A percentile compares a stretch with the other conserved stretches of the same genome.
Conservation (phyloP, 345 rosid genomes). For the Kandelia obovata region DNA sequence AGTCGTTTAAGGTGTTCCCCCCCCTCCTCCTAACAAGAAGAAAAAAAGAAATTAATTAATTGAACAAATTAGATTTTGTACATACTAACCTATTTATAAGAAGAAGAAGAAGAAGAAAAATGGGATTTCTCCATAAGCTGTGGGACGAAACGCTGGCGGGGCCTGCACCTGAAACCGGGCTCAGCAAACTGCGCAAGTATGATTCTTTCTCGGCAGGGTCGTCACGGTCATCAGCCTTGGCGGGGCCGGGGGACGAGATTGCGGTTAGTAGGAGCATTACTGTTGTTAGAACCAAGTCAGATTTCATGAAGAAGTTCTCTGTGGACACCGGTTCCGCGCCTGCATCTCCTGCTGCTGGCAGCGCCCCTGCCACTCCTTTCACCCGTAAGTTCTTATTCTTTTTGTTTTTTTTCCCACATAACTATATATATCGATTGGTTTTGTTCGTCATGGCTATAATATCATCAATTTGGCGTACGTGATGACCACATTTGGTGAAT, state of each 20-base stretch:
- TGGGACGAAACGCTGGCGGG: slow-evolving; percentile 98
- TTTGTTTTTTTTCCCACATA: too few species aligned
- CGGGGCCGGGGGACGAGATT: neutral
- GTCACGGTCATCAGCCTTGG: slow-evolving; percentile 12
- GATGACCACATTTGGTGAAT: too few species aligned
- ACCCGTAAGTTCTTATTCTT: slow-evolving; percentile 9
- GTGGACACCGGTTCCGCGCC: slow-evolving; percentile 37
- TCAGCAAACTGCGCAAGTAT: slow-evolving; percentile 52
- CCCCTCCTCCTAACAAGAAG: neutral
- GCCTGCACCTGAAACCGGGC: slow-evolving; percentile 72
- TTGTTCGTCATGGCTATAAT: too few species aligned
- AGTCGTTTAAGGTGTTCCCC: slow-evolving; percentile 31
- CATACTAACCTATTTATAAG: slow-evolving; percentile 7
- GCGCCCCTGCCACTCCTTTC: slow-evolving; percentile 44
- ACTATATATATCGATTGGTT: too few species aligned
- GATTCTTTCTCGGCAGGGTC: slow-evolving; percentile 44
- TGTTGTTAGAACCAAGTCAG: slow-evolving; percentile 37
- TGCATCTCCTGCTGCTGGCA: slow-evolving; percentile 38
- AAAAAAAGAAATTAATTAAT: too few species aligned
- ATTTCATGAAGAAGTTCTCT: slow-evolving; percentile 27
- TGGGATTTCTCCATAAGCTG: slow-evolving; percentile 76
- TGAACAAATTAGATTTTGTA: neutral
- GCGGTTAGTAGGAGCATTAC: slow-evolving; percentile 62
- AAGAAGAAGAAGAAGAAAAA: slow-evolving; percentile 15
- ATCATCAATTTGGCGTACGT: too few species aligned